phyloP scores from a whole-genome alignment of 2,329 filamentous ascomycete genomes.

The Colletotrichum sp. region DNA sequence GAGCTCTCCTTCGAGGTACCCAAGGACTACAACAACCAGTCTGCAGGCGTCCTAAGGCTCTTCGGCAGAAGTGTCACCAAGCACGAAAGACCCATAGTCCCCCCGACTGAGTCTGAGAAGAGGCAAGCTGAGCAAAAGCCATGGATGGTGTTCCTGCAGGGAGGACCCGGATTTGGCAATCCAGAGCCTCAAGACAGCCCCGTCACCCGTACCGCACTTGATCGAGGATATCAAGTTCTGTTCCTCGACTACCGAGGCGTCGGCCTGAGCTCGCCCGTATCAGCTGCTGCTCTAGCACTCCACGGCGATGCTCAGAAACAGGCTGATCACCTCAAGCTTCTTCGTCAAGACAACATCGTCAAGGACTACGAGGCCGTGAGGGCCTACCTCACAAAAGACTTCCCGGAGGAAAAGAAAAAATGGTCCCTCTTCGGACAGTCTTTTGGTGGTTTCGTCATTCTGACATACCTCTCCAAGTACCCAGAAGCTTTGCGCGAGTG shows the following conservation, averaged over 20 bases:
- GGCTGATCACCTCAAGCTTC: slow-evolving; percentile 80
- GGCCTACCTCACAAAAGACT: slow-evolving; percentile 71
- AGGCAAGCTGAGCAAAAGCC: slow-evolving; percentile 48
- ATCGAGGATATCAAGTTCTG: slow-evolving; percentile 83
- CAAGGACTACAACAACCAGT: slow-evolving; percentile 72
- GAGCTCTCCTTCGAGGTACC: slow-evolving; percentile 90
- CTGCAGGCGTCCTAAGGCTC: slow-evolving; percentile 67
- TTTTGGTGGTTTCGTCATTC: slow-evolving; percentile 86
- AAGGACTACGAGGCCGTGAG: slow-evolving; percentile 87
- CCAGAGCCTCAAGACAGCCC: slow-evolving; percentile 74
- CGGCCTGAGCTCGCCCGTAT: slow-evolving; percentile 81
- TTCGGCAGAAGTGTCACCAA: slow-evolving; percentile 79
- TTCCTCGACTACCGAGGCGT: slow-evolving; percentile 92
- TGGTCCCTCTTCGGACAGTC: slow-evolving; percentile 92
- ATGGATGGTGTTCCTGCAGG: slow-evolving; percentile 78
- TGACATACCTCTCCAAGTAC: slow-evolving; percentile 83
- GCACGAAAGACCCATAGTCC: slow-evolving; percentile 64
- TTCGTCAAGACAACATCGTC: slow-evolving; percentile 90
- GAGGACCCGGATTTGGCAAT: slow-evolving; percentile 83
- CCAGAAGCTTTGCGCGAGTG: slow-evolving; percentile 80
- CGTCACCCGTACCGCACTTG: slow-evolving; percentile 73
- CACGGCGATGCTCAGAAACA: slow-evolving; percentile 70
- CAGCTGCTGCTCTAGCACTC: slow-evolving; percentile 70
- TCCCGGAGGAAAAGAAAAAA: slow-evolving; percentile 70
- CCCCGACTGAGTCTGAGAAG: slow-evolving; percentile 38